Conservation (phyloP, 2,329 filamentous ascomycete genomes). For the Neocatenulostroma microsporum region DNA sequence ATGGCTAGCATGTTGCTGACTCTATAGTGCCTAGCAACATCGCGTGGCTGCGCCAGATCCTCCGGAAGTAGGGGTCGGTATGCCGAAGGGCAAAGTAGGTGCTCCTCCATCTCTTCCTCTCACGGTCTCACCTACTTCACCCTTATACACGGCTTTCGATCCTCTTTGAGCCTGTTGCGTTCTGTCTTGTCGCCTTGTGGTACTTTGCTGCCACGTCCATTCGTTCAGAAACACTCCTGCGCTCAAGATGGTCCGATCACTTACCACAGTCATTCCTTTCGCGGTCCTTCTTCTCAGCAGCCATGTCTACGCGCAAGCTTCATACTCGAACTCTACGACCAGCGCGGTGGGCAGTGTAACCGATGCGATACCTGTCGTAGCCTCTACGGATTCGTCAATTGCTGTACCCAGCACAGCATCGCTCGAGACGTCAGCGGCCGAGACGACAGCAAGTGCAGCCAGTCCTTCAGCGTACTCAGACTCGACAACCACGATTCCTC, state of each 20-base stretch:
- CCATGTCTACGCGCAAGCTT: neutral
- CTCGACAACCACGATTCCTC: neutral
- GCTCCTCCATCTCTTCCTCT: neutral
- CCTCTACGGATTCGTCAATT: neutral
- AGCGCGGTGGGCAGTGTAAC: neutral
- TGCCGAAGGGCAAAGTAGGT: slow-evolving; percentile 1
- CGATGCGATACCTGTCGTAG: neutral
- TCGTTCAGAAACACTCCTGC: no score
- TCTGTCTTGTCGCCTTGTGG: neutral
- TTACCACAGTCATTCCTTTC: slow-evolving; percentile 1
- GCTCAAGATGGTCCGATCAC: neutral
- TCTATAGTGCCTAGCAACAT: no score
- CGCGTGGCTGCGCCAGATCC: no score
- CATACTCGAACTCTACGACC: neutral
- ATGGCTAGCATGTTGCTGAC: no score
- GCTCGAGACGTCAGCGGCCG: neutral
- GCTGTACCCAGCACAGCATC: neutral
- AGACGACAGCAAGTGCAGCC: neutral
- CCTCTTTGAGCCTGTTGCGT: neutral
- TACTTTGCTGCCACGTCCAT: slow-evolving; percentile 3
- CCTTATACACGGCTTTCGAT: neutral
- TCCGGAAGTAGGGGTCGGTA: no score
- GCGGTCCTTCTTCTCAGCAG: neutral
- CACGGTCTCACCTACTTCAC: neutral
- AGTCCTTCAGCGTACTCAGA: neutral